Percentiles rank a stretch among this genome's conserved stretches.
phyloP scores from a whole-genome alignment of 1,284 basidiomycete species.

The Spongispora temasekensis region DNA sequence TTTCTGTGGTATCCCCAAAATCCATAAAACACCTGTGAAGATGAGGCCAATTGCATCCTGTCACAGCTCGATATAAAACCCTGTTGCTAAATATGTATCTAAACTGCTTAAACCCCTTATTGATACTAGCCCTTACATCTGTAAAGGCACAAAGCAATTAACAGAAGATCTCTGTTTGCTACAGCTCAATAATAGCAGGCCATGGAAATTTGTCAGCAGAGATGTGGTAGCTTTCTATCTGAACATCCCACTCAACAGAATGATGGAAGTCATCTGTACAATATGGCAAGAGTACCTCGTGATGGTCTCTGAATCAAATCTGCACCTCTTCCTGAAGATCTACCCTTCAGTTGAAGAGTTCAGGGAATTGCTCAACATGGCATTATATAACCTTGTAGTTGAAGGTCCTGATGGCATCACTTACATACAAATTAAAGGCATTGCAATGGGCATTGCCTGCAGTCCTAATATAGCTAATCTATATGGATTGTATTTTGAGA shows the following conservation, averaged over 20 bases:
- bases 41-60: constrained; percentile 3
- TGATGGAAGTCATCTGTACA: neutral
- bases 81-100: neutral
- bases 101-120: constrained; percentile 16
- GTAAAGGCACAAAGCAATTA: constrained; percentile 4
- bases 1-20: neutral
- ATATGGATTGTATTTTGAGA: neutral
- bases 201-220: neutral
- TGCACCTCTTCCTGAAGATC: neutral
- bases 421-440: neutral
- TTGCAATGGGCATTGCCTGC: neutral
- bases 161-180: constrained; percentile 11
- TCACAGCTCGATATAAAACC: constrained; percentile 1
- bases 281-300: no score
- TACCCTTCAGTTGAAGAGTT: neutral
- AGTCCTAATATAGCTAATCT: neutral
- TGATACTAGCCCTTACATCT: neutral
- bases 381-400: no score
- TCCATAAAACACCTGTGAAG: neutral
- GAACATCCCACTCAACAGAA: neutral
- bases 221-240: constrained; percentile 13
- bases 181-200: fast-evolving
- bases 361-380: neutral
- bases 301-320: neutral
- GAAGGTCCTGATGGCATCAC: neutral